Percentiles rank a stretch among this genome's conserved stretches.
phyloP scores from a whole-genome alignment of 257 asterid species.

The Thymus mandschuricus region DNA sequence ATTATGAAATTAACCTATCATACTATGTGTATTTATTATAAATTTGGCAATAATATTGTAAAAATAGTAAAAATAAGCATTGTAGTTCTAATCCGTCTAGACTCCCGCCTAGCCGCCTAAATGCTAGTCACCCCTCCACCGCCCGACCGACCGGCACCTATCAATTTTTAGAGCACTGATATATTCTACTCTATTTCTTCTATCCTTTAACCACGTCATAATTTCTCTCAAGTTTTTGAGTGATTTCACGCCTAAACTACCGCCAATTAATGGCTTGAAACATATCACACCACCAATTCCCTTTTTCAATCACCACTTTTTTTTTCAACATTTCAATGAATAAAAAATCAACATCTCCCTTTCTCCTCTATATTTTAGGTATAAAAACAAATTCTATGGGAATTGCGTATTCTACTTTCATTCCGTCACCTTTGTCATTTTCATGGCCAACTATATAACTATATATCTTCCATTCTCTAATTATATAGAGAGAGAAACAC shows the following conservation, averaged over 20 bases:
- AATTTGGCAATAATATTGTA: too few relatives aligned
- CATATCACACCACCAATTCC: not conserved
- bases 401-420: not conserved
- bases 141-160: too few relatives aligned
- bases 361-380: conserved; percentile 1
- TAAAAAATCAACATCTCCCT: not conserved
- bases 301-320: not conserved
- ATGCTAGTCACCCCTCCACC: too few relatives aligned
- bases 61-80: too few relatives aligned
- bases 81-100: too few relatives aligned
- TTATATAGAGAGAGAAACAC: conserved; percentile 10
- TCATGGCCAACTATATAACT: conserved; percentile 17
- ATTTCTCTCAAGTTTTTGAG: not conserved
- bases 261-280: conserved; percentile 5
- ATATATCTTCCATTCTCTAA: not conserved
- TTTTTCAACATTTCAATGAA: conserved; percentile 22
- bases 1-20: too few relatives aligned
- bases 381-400: not conserved
- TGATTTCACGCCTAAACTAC: conserved; percentile 27
- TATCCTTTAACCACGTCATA: conserved; percentile 1
- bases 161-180: too few relatives aligned
- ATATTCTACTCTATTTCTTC: not conserved
- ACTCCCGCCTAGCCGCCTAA: too few relatives aligned
- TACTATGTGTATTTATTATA: too few relatives aligned
- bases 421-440: conserved; percentile 16